Evolutionary conservation across 768 basidiomycete genomes (phyloP), one percentile per base, ranked within the genome.

Genomic region (Phylloporus sp.): DNA sequence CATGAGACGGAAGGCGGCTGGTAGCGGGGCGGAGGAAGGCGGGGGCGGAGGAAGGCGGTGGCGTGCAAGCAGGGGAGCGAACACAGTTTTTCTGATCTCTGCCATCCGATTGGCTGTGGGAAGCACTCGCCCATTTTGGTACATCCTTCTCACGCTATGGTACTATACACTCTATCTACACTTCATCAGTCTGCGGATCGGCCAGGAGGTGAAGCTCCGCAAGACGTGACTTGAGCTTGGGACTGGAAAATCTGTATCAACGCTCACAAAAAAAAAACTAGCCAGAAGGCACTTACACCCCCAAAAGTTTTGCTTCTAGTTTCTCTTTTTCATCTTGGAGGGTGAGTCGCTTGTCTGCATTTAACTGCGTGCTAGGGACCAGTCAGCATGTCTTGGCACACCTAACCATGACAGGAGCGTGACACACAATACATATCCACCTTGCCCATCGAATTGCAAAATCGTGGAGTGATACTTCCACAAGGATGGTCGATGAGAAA

Each of bases 271-370:
- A 38, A 17, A n/a, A 13, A 21, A 28, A 21, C 7, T 14, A 42
- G 40, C 0, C 2, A 41, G 26, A 42, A 21, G 33, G 17, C 14
- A 76, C 88, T 75, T 64, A 90, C 79, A 97, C 86, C 66, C 93
- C 90, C 27, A 86, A 72, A 49, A 97, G 67, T 65, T 88, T 94
- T 24, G 82, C 74, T 62, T 96, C 92, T 38, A 97, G 64, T 23
- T 73, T 75, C 65, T 95, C 90, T 68, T 94, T 96, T 76, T 99
- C 95, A 63, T 94, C 90, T 67, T 96, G 92, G 35, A 97, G 70
- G 1, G 86, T 90, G 40, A 96, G 72, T 9, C 95, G 80, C 65
- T 84, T 86, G 68, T 94, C 89, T 15, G 91, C 86, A 60, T 97
- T 87, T 28, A 98, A 72, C 60, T 86, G 82, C 20, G 90, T 91